phyloP scores from a whole-genome alignment of 441 rosid species.

The Omphalea diandra region DNA sequence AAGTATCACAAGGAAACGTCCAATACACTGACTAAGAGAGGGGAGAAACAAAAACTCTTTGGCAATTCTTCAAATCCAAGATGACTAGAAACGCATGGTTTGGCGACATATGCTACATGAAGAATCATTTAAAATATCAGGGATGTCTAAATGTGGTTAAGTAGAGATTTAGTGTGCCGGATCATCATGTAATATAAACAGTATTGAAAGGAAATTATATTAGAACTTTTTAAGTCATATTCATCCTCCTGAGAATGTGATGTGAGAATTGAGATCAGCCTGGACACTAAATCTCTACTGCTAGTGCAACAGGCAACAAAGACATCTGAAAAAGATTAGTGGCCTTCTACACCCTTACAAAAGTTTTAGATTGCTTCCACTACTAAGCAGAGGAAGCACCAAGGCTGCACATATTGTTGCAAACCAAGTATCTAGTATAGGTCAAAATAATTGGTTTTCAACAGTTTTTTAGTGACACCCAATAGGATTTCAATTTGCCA shows the following conservation, averaged over 20 bases:
- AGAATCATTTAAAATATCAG: too few relatives aligned
- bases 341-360: not conserved
- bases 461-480: not conserved
- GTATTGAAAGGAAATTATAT: too few relatives aligned
- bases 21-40: too few relatives aligned
- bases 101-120: too few relatives aligned
- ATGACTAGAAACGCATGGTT: not conserved
- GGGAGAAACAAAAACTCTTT: not conserved
- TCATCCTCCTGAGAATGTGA: not conserved
- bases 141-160: too few relatives aligned
- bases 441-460: not conserved
- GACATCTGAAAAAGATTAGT: not conserved
- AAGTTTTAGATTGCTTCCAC: not conserved
- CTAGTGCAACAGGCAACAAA: not conserved
- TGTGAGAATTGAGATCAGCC: not conserved
- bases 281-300: not conserved
- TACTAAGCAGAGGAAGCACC: not conserved
- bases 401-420: not conserved
- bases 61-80: not conserved
- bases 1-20: too few relatives aligned
- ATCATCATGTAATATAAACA: too few relatives aligned
- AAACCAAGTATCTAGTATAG: not conserved
- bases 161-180: too few relatives aligned
- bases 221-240: too few relatives aligned
- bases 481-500: not conserved